Conservation (phyloP, 352 stramenopile genomes). For the Blastocystis sp. region DNA sequence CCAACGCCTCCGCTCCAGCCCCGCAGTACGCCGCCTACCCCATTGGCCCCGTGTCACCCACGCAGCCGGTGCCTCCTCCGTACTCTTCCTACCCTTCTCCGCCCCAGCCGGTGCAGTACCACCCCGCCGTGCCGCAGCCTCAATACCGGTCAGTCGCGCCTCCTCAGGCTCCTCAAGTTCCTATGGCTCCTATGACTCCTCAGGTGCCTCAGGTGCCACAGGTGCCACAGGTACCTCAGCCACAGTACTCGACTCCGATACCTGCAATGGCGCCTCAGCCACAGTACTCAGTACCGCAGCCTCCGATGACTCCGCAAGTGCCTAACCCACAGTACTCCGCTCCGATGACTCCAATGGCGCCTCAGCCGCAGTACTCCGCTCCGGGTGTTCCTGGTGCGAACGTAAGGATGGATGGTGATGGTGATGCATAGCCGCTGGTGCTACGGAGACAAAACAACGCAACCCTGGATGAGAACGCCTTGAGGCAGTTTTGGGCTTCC, state of each 20-base stretch:
- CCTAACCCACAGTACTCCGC: neutral
- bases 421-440: neutral
- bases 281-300: too few species aligned
- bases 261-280: too few species aligned
- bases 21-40: neutral
- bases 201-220: neutral
- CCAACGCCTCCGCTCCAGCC: neutral
- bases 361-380: neutral
- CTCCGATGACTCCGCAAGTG: too few species aligned
- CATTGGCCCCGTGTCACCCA: neutral
- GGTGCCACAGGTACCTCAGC: neutral
- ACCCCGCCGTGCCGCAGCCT: neutral
- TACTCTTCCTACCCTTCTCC: constrained; percentile 3
- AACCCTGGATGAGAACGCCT: neutral
- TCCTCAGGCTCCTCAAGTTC: neutral
- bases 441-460: neutral
- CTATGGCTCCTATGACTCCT: neutral
- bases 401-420: neutral
- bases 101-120: neutral
- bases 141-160: neutral
- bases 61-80: neutral
- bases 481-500: neutral
- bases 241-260: too few species aligned
- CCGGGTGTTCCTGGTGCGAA: neutral
- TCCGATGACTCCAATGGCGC: neutral